A percentile compares a stretch with the other conserved stretches of the same genome.
These are phyloP conservation scores for Ophiostoma montium DNA, from an alignment of 2,329 filamentous ascomycete genomes.

Conservation along the genomic window DNA sequence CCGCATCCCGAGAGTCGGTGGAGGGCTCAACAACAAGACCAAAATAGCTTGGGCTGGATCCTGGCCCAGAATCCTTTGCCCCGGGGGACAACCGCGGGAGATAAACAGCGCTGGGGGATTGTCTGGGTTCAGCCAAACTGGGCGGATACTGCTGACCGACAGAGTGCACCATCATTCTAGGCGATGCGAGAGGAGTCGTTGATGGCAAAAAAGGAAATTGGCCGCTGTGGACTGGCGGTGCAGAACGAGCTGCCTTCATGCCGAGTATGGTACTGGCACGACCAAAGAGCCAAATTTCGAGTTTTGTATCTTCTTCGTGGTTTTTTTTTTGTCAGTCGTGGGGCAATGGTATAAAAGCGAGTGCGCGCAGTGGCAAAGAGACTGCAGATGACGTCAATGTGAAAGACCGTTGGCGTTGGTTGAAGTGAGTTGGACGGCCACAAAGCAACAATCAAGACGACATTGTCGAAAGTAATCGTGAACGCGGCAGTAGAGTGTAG, in stretches of 20 bases:
- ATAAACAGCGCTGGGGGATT: conserved; percentile 25
- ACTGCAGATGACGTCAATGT: too few relatives aligned
- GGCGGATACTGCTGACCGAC: conserved; percentile 41
- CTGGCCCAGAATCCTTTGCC: conserved; percentile 26
- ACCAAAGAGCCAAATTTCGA: too few relatives aligned
- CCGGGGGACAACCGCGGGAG: conserved; percentile 12
- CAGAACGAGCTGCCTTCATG: conserved; percentile 31
- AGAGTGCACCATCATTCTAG: conserved; percentile 33
- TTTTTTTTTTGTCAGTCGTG: too few relatives aligned
- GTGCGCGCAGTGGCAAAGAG: too few relatives aligned
- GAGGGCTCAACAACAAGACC: conserved; percentile 53
- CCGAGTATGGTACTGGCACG: conserved; percentile 15
- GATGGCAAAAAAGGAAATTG: conserved; percentile 26
- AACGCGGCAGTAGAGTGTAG: background rate
- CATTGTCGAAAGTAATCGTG: background rate
- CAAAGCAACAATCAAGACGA: background rate
- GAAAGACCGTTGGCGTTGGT: too few relatives aligned
- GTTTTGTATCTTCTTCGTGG: too few relatives aligned
- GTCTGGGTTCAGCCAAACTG: conserved; percentile 27
- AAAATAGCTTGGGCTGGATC: conserved; percentile 73
- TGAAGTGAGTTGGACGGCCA: background rate
- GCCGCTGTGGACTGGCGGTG: conserved; percentile 26
- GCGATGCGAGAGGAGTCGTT: conserved; percentile 39
- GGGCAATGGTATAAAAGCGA: too few relatives aligned
- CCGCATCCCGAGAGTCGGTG: conserved; percentile 48